These are phyloP conservation scores for Sphaerobolus stellatus DNA, from an alignment of 1,284 basidiomycete species.

Conservation along the genomic window DNA sequence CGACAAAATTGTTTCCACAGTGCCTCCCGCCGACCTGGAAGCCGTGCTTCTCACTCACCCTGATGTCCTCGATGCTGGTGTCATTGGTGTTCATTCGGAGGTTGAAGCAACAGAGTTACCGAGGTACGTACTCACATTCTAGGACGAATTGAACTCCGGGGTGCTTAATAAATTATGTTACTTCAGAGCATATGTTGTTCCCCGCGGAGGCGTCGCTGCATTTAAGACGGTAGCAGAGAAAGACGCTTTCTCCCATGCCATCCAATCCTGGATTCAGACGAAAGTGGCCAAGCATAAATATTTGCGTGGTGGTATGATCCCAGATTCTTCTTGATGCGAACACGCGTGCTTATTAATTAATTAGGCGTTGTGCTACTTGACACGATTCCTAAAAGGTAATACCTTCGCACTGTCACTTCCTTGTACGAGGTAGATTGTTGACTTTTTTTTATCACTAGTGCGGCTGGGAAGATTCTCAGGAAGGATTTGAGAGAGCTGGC, in stretches of 20 bases:
- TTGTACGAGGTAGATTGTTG: background rate
- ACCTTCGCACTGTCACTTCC: background rate
- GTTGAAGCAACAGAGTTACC: slow-evolving; percentile 76
- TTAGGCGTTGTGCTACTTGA: slow-evolving; percentile 52
- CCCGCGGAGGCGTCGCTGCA: slow-evolving; percentile 36
- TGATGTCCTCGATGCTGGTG: slow-evolving; percentile 68
- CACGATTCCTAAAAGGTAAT: slow-evolving; percentile 65
- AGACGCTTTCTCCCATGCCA: slow-evolving; percentile 42
- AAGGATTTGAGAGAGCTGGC: slow-evolving; percentile 59
- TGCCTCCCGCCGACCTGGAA: slow-evolving; percentile 83
- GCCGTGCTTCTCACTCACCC: slow-evolving; percentile 72
- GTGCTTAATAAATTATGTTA: background rate
- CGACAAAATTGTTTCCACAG: slow-evolving; percentile 35
- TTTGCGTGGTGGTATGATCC: slow-evolving; percentile 57
- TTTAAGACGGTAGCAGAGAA: slow-evolving; percentile 39
- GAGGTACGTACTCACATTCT: slow-evolving; percentile 39
- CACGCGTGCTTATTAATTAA: background rate
- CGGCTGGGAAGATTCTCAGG: slow-evolving; percentile 71
- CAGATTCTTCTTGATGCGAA: background rate
- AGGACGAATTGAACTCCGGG: background rate
- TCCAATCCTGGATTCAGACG: slow-evolving; percentile 61
- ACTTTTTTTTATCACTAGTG: slow-evolving; percentile 37
- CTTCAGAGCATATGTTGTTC: slow-evolving; percentile 69
- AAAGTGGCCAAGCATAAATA: slow-evolving; percentile 67
- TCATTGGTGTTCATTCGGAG: slow-evolving; percentile 64